Conservation (phyloP, 129 eudicot genomes). For the Artemisia tridentata region DNA sequence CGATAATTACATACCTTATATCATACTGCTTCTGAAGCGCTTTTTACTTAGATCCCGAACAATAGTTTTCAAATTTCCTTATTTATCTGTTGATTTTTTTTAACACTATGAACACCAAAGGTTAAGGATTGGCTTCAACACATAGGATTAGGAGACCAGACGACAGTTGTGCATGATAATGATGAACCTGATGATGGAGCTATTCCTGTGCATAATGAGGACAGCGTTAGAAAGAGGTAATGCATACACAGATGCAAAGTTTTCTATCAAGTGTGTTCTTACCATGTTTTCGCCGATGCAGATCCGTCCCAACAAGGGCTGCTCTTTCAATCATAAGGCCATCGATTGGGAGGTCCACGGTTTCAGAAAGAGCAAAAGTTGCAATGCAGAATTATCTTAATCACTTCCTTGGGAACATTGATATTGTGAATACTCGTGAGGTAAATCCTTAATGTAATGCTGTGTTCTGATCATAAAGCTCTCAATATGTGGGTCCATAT, state of each 20-base stretch:
- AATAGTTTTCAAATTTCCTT: conserved; percentile 6
- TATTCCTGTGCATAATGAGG: conserved; percentile 57
- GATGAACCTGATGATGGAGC: conserved; percentile 91
- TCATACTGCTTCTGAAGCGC: background rate
- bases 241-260: background rate
- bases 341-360: conserved; percentile 52
- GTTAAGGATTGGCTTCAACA: conserved; percentile 85
- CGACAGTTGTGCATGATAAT: conserved; percentile 63
- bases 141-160: conserved; percentile 81
- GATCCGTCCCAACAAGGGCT: conserved; percentile 80
- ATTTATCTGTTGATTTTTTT: background rate
- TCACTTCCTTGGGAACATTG: conserved; percentile 84
- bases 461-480: conserved; percentile 5
- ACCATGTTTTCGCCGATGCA: conserved; percentile 30
- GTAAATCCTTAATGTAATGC: conserved; percentile 30
- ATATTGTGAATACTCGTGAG: conserved; percentile 82
- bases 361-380: conserved; percentile 69
- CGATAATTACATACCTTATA: background rate
- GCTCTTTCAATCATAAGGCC: conserved; percentile 77
- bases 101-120: conserved; percentile 38
- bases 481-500: conserved; percentile 13
- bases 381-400: conserved; percentile 94
- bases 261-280: conserved; percentile 20
- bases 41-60: background rate
- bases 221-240: conserved; percentile 58